phyloP scores from a whole-genome alignment of 306 rosid genomes.

The Quercus suber region DNA sequence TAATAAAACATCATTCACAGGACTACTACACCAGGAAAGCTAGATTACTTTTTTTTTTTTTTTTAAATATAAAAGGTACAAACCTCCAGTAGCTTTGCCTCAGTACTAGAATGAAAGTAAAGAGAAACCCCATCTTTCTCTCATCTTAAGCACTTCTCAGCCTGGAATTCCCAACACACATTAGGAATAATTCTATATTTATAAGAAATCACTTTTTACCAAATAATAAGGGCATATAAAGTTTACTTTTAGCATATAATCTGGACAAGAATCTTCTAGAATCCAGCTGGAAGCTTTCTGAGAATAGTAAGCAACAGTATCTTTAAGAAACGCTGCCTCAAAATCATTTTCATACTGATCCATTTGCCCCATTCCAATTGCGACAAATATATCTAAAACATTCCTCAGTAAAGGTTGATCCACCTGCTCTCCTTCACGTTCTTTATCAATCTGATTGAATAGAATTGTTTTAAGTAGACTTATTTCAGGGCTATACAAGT shows the following conservation, averaged over 20 bases:
- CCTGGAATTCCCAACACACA: conserved; percentile 20
- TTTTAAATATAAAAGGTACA: neutral
- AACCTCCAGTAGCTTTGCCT: conserved; percentile 37
- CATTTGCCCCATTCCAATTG: conserved; percentile 56
- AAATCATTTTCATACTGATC: conserved; percentile 51
- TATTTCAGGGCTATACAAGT: neutral
- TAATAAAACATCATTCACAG: neutral
- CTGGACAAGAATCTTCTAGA: conserved; percentile 51
- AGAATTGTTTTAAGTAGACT: neutral
- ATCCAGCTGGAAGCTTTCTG: conserved; percentile 58
- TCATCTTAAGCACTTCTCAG: conserved; percentile 45
- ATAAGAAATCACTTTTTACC: neutral
- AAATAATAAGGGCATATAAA: neutral
- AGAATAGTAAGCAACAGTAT: conserved; percentile 41
- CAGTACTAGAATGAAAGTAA: conserved; percentile 41
- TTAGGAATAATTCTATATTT: neutral
- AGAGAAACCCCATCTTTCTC: conserved; percentile 45
- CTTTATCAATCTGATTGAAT: conserved; percentile 46
- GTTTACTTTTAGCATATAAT: conserved; percentile 49
- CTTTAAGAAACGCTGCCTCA: conserved; percentile 46
- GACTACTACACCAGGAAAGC: neutral
- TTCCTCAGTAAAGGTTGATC: conserved; percentile 54
- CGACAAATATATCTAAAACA: conserved; percentile 49
- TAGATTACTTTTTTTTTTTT: too few species aligned
- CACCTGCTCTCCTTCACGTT: conserved; percentile 60